A percentile compares a stretch with the other conserved stretches of the same genome.
phyloP scores from a whole-genome alignment of 257 asterid genomes.

The Primulina huaijiensis region DNA sequence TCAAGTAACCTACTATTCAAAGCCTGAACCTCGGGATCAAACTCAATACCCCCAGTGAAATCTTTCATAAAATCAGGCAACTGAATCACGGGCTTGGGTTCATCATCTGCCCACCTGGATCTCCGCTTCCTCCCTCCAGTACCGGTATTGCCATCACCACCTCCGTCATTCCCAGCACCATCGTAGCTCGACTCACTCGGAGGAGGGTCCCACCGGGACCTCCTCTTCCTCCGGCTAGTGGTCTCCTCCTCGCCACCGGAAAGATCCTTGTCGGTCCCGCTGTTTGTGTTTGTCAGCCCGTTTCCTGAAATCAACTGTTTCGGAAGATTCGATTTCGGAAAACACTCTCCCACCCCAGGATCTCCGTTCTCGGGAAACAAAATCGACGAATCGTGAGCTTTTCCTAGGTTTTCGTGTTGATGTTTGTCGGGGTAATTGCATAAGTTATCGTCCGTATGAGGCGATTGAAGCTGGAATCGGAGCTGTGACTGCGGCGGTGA shows the following conservation, averaged over 20 bases:
- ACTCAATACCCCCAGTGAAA: conserved; percentile 80
- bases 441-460: conserved; percentile 27
- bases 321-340: conserved; percentile 35
- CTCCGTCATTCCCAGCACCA: conserved; percentile 31
- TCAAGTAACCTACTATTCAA: conserved; percentile 80
- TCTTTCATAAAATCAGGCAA: conserved; percentile 86
- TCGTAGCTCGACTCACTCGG: conserved; percentile 53
- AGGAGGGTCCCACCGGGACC: conserved; percentile 90
- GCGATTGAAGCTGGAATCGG: conserved; percentile 32
- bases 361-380: conserved; percentile 23
- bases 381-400: conserved; percentile 52
- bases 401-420: conserved; percentile 48
- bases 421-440: conserved; percentile 12
- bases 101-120: conserved; percentile 96
- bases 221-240: conserved; percentile 60
- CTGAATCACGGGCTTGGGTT: conserved; percentile 72
- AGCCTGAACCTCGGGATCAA: conserved; percentile 85
- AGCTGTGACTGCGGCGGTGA: conserved; percentile 46
- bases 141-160: conserved; percentile 38
- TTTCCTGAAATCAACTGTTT: conserved; percentile 62
- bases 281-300: conserved; percentile 57
- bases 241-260: conserved; percentile 96
- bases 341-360: conserved; percentile 26
- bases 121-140: conserved; percentile 74
- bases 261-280: conserved; percentile 73